Evolutionary conservation across 2,329 filamentous ascomycete genomes (phyloP), one percentile per base, ranked within the genome.

Genomic region (Sporothrix pseudoabietina): DNA sequence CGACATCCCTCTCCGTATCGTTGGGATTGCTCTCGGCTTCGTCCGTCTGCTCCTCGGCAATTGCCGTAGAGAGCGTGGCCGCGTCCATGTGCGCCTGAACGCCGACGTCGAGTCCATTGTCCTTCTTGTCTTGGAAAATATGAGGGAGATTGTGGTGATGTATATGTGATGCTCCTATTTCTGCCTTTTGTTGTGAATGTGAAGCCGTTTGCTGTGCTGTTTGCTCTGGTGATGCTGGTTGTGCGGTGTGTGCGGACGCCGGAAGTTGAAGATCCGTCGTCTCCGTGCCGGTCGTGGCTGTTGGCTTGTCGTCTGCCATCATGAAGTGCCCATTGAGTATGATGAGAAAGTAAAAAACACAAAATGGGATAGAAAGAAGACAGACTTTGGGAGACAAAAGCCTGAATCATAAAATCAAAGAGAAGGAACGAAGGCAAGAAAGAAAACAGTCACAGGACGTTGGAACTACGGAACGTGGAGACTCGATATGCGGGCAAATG

Each of bases 181-280:
- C n/a, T 32, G 26, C 6, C 22, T 32, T 5, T 52, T 35, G 10
- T 35, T 19, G 12, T 32, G 44, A 6, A 3, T 52, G 22, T 68
- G 65, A n/a, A n/a, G 30, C 5, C 19, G 59, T 3, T 35, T 52
- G 65, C 12, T n/a, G 22, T 52, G 41, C 35, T 7, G 22, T 14
- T n/a, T 68, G 22, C 9, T 32, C 12, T 49, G 14, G 44, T 49
- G 41, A 12, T 52, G 65, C 3, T 41, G 65, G 0, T 59, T 59
- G 55, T 32, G 22, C 19, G 14, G 9, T 26, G 35, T 14, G 3
- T 22, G 61, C 9, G 12, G 61, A 44, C 9, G 61, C 19, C 41
- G 61, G 61, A 44, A 68, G 65, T 52, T 52, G 65, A 68, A 68
- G 65, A 68, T 35, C 44, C 44, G n/a, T 47, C 39, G 22, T 44